Evolutionary conservation across 2,329 filamentous ascomycete genomes (phyloP).

Genomic region (Aspergillus viridinutans): DNA sequence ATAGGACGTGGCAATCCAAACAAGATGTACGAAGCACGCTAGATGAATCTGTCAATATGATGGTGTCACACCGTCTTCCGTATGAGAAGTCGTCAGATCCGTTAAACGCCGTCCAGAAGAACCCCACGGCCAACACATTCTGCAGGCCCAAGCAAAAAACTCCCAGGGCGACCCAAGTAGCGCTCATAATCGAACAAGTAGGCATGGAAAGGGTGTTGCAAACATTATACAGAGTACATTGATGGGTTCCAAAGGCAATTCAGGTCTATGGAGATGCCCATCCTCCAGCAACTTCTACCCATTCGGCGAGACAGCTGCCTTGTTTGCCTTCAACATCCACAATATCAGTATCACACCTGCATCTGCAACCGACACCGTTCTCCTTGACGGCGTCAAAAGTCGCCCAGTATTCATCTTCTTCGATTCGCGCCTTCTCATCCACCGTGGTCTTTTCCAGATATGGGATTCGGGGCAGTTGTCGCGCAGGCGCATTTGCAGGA

Average conservation of each 20-base stretch:
- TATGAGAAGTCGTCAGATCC: conserved; percentile 34
- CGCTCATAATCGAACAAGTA: conserved; percentile 31
- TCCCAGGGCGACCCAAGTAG: conserved; percentile 29
- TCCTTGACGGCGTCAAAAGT: conserved; percentile 81
- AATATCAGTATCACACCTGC: conserved; percentile 94
- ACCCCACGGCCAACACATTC: conserved; percentile 29
- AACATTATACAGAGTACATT: conserved; percentile 29
- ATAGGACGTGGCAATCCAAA: conserved; percentile 24
- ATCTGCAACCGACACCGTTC: conserved; percentile 94
- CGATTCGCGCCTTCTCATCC: conserved; percentile 76
- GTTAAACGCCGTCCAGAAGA: conserved; percentile 36
- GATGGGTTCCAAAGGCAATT: conserved; percentile 7
- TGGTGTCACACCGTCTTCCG: conserved; percentile 32
- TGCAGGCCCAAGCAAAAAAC: conserved; percentile 31
- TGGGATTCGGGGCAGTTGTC: conserved; percentile 74
- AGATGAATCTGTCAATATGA: conserved; percentile 35
- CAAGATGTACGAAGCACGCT: conserved; percentile 33
- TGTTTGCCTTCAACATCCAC: conserved; percentile 97
- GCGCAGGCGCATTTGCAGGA: conserved; percentile 86
- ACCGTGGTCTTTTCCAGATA: conserved; percentile 76
- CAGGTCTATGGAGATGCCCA: conserved; percentile 63
- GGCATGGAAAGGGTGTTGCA: conserved; percentile 24
- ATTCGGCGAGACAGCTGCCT: conserved; percentile 89
- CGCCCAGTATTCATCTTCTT: conserved; percentile 97
- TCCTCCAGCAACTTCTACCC: conserved; percentile 94